Percentiles rank a stretch among this genome's conserved stretches.
These are phyloP conservation scores for Fusarium solani-melongenae DNA, from an alignment of 2,329 filamentous ascomycete species.

Conservation along the genomic window DNA sequence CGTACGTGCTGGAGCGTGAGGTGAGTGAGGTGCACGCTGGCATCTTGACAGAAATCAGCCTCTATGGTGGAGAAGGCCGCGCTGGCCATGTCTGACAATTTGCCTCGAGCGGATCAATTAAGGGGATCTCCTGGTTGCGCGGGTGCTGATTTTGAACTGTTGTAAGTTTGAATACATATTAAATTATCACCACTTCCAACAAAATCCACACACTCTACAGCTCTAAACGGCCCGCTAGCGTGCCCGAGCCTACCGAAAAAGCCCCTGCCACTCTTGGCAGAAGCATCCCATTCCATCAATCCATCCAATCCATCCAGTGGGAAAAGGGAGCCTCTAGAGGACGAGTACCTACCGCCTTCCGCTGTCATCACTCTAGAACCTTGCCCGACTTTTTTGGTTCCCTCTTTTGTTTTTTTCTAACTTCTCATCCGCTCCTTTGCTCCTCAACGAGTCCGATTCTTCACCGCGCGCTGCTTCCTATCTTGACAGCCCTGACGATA, in stretches of 20 bases:
- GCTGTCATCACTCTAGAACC: constrained; percentile 29
- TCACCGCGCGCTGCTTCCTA: background rate
- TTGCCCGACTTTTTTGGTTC: constrained; percentile 15
- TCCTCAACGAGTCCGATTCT: background rate
- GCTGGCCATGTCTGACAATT: constrained; percentile 42
- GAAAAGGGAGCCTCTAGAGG: constrained; percentile 18
- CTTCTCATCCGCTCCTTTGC: constrained; percentile 44
- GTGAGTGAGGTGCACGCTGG: constrained; percentile 24
- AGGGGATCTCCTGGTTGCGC: constrained; percentile 15
- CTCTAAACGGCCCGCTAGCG: constrained; percentile 32
- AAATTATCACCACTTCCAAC: constrained; percentile 11
- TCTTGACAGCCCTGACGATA: constrained; percentile 4
- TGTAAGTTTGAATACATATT: background rate
- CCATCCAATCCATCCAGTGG: background rate
- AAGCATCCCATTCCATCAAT: constrained; percentile 25
- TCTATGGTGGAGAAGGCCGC: constrained; percentile 34
- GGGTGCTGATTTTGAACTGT: constrained; percentile 23
- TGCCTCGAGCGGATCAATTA: constrained; percentile 33
- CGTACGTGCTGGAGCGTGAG: constrained; percentile 32
- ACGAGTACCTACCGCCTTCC: constrained; percentile 26
- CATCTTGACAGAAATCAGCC: constrained; percentile 32
- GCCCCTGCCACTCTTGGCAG: constrained; percentile 37
- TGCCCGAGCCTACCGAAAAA: constrained; percentile 41
- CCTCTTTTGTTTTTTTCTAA: constrained; percentile 22
- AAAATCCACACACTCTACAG: constrained; percentile 25